Evolutionary conservation across 371 early-diverging fungal species (phyloP), one percentile per base, ranked within the genome.

Genomic region (Syncephalastrum racemosum): DNA sequence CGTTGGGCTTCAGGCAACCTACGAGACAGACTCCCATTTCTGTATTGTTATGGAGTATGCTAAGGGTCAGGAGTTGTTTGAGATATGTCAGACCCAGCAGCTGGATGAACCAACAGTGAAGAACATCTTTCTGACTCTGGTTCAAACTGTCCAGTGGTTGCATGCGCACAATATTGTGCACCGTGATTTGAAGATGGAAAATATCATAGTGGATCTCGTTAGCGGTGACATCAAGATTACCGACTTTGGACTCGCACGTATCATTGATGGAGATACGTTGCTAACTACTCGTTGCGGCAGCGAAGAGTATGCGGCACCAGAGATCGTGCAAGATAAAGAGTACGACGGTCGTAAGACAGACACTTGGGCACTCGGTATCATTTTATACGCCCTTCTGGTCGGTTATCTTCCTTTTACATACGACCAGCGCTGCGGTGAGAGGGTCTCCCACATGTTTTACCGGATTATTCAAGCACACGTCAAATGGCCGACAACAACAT

Each of bases 121-220:
- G 23, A 47, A 41, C 4, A 53, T 81, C 12, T 83, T 81, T 53
- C 52, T 73, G 41, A 82, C 87, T 58, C 52, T 90, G 14, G 61
- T 84, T 3, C 59, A 73, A 19, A 89, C 85, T 27, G 82, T 90
- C 6, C 62, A 73, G 25, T 90, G 84, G 71, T 61, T 89, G 70
- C 92, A 92, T 64, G 80, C 78, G n/a, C 77, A 80, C 53, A 79
- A 85, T 41, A 87, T 95, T 44, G 90, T 90, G 4, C 95, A 95
- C 58, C 83, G 93, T 24, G 95, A 95, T 63, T 60, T 95, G 27
- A 95, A 95, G 62, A 79, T 93, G 19, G 95, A 94, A 56, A 95
- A 95, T 73, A 82, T 89, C 56, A 74, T 93, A 24, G 62, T 92
- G 54, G 81, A 81, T 39, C 86, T 81, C 50, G 59, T 67, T 1